Percentiles rank a stretch among this genome's conserved stretches.
Evolutionary conservation across 192 early-diverging fungal species (phyloP).

Genomic region (Dimargaris xerosporica): DNA sequence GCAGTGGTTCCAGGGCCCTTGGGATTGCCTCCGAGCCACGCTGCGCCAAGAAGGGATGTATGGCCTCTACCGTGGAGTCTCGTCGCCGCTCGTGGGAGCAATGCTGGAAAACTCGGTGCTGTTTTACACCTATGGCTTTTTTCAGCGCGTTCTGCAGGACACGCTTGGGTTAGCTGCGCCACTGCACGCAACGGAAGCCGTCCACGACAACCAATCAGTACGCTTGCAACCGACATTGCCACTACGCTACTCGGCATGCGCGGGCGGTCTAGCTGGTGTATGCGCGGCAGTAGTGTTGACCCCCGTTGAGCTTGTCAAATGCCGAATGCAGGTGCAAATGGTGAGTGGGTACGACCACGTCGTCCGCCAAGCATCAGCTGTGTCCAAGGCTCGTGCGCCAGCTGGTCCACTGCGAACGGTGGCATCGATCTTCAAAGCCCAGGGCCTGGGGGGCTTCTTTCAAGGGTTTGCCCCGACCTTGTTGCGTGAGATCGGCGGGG

Average conservation of each 20-base stretch:
- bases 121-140: conserved; percentile 75
- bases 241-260: conserved; percentile 51
- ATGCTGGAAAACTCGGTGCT: conserved; percentile 89
- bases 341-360: conserved; percentile 18
- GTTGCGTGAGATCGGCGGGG: conserved; percentile 78
- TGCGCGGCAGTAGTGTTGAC: conserved; percentile 80
- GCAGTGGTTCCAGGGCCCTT: conserved; percentile 54
- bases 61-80: conserved; percentile 84
- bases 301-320: conserved; percentile 92
- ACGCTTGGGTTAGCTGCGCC: conserved; percentile 7
- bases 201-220: conserved; percentile 7
- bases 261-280: conserved; percentile 75
- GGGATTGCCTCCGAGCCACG: conserved; percentile 67
- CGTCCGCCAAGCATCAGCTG: background rate
- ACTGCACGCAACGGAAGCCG: background rate
- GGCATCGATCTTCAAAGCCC: conserved; percentile 26
- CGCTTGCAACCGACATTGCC: conserved; percentile 27
- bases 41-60: conserved; percentile 58
- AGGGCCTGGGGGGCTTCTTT: conserved; percentile 35
- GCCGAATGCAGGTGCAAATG: conserved; percentile 86
- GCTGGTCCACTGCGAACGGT: conserved; percentile 43
- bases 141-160: conserved; percentile 55
- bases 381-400: conserved; percentile 5
- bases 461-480: conserved; percentile 44
- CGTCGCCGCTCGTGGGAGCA: conserved; percentile 79